phyloP scores from a whole-genome alignment of 345 rosid genomes.

The Psidium friedrichsthalianum region DNA sequence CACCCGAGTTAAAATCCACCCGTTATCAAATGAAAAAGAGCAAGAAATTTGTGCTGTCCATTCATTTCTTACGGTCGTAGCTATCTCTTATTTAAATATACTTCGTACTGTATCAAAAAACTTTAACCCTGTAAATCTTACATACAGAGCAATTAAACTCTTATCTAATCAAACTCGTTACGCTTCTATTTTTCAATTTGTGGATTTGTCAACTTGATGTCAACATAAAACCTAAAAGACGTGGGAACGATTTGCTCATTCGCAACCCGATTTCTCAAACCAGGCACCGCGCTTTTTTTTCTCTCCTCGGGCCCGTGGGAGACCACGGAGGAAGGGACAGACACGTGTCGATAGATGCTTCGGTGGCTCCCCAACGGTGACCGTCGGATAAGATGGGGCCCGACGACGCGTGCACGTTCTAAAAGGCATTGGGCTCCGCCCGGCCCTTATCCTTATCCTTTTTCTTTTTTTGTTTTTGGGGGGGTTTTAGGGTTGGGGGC shows the following conservation, averaged over 20 bases:
- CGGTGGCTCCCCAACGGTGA: not conserved
- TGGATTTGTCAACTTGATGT: no score
- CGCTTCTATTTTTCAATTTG: no score
- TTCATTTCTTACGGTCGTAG: no score
- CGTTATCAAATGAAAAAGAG: no score
- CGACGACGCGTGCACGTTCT: not conserved
- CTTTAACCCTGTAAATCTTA: no score
- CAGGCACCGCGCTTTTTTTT: no score
- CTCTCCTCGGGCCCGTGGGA: not conserved
- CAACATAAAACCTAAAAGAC: not conserved
- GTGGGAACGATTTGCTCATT: not conserved
- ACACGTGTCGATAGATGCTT: not conserved
- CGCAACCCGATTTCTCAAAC: not conserved
- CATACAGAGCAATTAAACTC: no score
- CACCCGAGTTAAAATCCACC: no score
- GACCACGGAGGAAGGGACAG: not conserved
- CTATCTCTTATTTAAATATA: no score
- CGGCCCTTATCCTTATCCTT: not conserved
- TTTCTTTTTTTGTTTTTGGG: no score
- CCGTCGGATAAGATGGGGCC: not conserved
- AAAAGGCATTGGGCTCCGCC: not conserved
- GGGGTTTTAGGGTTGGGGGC: not conserved
- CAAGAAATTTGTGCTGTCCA: rapidly evolving
- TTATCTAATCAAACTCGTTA: no score
- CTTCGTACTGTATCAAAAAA: no score